These are phyloP conservation scores for Pseudocercospora eumusae DNA, from an alignment of 2,329 filamentous ascomycete genomes.

Conservation along the genomic window DNA sequence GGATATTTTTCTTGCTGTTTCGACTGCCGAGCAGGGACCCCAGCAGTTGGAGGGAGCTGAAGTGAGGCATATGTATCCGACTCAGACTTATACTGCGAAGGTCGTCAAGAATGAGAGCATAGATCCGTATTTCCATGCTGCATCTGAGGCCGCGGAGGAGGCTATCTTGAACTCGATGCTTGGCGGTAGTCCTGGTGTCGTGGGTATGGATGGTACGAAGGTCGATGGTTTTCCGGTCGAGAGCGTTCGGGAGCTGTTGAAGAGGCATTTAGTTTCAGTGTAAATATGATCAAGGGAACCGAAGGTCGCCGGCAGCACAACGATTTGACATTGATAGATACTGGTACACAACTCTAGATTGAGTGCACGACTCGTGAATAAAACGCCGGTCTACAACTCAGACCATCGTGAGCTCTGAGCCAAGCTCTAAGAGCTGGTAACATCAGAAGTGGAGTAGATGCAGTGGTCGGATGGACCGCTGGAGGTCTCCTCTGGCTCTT, in stretches of 20 bases:
- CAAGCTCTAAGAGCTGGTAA: conserved; percentile 24
- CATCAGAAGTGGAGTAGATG: conserved; percentile 37
- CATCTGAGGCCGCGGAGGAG: conserved; percentile 65
- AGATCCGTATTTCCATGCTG: conserved; percentile 63
- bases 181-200: conserved; percentile 59
- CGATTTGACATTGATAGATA: background rate
- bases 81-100: conserved; percentile 49
- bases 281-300: background rate
- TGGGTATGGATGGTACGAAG: conserved; percentile 53
- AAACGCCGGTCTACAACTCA: background rate
- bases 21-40: conserved; percentile 50
- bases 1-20: conserved; percentile 68
- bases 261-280: conserved; percentile 39
- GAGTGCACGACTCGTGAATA: background rate
- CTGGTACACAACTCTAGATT: background rate
- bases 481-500: conserved; percentile 39
- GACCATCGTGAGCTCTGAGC: background rate
- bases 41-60: conserved; percentile 39
- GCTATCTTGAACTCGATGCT: conserved; percentile 65
- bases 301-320: background rate
- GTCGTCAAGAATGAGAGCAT: conserved; percentile 61
- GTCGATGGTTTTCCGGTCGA: conserved; percentile 56
- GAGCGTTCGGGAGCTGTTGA: conserved; percentile 51
- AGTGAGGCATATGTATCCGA: conserved; percentile 24
- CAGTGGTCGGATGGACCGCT: conserved; percentile 40